Evolutionary conservation across 2,329 filamentous ascomycete species (phyloP).

Genomic region (Paecilomyces sp.): DNA sequence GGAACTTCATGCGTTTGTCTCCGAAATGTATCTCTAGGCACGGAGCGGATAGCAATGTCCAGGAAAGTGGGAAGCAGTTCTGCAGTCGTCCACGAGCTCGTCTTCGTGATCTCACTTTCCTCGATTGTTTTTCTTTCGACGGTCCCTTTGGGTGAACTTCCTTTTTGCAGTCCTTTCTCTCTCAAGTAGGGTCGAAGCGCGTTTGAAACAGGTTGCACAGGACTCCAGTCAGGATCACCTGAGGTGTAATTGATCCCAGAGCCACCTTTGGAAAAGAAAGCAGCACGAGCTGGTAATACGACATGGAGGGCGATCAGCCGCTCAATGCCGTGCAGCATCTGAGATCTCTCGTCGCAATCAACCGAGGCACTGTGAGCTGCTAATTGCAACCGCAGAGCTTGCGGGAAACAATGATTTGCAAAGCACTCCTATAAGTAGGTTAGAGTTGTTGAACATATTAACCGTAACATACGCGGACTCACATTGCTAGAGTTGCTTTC

Average conservation of each 20-base stretch:
- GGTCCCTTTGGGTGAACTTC: neutral
- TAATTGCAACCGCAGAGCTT: constrained; percentile 25
- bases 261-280: constrained; percentile 28
- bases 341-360: constrained; percentile 23
- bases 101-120: neutral
- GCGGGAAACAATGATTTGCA: constrained; percentile 25
- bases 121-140: neutral
- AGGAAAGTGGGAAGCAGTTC: constrained; percentile 36
- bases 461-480: constrained; percentile 5
- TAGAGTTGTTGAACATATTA: constrained; percentile 8
- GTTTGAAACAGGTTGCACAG: constrained; percentile 29
- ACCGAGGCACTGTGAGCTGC: constrained; percentile 18
- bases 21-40: constrained; percentile 36
- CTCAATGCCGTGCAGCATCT: constrained; percentile 27
- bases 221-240: constrained; percentile 24
- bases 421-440: constrained; percentile 17
- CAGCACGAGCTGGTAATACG: constrained; percentile 31
- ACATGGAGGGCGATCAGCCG: constrained; percentile 34
- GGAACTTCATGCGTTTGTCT: constrained; percentile 39
- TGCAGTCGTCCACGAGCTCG: constrained; percentile 20
- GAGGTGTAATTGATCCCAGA: constrained; percentile 27
- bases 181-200: constrained; percentile 29
- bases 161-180: constrained; percentile 3
- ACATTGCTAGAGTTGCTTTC: constrained; percentile 29
- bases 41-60: constrained; percentile 39